These are phyloP conservation scores for Ilex aquifolium DNA, from an alignment of 257 asterid species.

Conservation along the genomic window DNA sequence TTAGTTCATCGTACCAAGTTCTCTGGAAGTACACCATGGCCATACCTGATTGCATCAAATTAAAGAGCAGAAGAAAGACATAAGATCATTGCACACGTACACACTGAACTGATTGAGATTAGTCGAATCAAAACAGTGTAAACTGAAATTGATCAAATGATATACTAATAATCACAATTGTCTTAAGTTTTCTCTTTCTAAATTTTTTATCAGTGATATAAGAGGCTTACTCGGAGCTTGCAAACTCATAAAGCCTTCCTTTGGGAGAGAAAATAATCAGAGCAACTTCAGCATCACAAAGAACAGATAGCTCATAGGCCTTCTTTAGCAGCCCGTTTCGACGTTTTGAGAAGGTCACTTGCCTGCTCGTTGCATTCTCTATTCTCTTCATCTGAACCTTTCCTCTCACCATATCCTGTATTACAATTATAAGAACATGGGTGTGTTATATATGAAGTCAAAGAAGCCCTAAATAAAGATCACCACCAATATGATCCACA, in stretches of 20 bases:
- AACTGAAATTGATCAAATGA: too few relatives aligned
- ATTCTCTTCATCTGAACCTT: constrained; percentile 62
- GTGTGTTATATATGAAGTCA: neutral
- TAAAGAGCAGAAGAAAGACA: too few relatives aligned
- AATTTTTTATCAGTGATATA: too few relatives aligned
- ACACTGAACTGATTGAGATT: too few relatives aligned
- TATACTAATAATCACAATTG: too few relatives aligned
- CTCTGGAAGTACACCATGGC: too few relatives aligned
- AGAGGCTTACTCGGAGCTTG: constrained; percentile 58
- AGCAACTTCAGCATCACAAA: constrained; percentile 70
- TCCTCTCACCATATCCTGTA: constrained; percentile 62
- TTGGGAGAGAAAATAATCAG: constrained; percentile 69
- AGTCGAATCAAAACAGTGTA: too few relatives aligned
- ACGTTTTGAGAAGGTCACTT: constrained; percentile 65
- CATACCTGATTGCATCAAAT: too few relatives aligned
- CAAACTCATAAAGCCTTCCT: constrained; percentile 57
- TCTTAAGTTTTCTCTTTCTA: too few relatives aligned
- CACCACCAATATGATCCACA: constrained; percentile 1
- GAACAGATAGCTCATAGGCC: constrained; percentile 66
- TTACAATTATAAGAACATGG: neutral
- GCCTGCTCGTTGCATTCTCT: constrained; percentile 60
- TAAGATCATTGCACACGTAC: too few relatives aligned
- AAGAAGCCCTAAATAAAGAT: constrained; percentile 5
- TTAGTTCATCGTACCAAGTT: too few relatives aligned
- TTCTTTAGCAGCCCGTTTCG: constrained; percentile 67